phyloP scores from a whole-genome alignment of 1,139 yeast genomes.

The Lodderomyces metapsilosis region DNA sequence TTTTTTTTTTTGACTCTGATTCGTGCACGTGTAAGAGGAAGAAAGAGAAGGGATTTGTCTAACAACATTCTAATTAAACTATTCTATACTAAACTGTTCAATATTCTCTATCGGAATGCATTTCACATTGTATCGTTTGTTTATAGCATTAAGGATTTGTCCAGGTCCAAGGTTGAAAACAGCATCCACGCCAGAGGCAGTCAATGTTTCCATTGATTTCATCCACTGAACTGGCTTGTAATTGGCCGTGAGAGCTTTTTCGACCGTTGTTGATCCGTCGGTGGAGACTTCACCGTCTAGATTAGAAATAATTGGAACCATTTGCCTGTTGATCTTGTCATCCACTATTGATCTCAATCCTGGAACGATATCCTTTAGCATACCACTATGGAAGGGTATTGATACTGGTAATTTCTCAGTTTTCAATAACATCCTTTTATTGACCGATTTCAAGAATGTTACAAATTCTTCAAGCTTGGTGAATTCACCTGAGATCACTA shows the following conservation, averaged over 20 bases:
- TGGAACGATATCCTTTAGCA: slow-evolving; percentile 37
- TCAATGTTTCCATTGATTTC: slow-evolving; percentile 27
- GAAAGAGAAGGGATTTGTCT: background rate
- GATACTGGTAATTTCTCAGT: slow-evolving; percentile 39
- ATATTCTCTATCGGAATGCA: background rate
- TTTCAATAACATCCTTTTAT: slow-evolving; percentile 6
- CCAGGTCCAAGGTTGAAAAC: slow-evolving; percentile 44
- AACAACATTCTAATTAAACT: too few species aligned
- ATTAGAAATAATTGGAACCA: slow-evolving; percentile 35
- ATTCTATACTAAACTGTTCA: background rate
- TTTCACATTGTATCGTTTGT: slow-evolving; percentile 18
- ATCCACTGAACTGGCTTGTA: slow-evolving; percentile 47
- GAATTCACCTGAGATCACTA: slow-evolving; percentile 45
- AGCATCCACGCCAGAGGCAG: slow-evolving; percentile 17
- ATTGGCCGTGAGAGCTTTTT: slow-evolving; percentile 33
- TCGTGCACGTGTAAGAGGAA: background rate
- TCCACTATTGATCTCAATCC: slow-evolving; percentile 20
- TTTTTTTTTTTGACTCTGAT: slow-evolving; percentile 5
- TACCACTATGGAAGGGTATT: slow-evolving; percentile 53
- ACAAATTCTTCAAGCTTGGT: slow-evolving; percentile 17
- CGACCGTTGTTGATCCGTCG: slow-evolving; percentile 20
- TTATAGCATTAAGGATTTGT: slow-evolving; percentile 25
- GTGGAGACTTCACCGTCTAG: slow-evolving; percentile 26
- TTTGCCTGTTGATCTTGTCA: slow-evolving; percentile 16
- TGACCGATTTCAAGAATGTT: slow-evolving; percentile 2